Percentiles rank a stretch among this genome's conserved stretches.
Conservation (phyloP, 2,329 filamentous ascomycete species). For the Pseudocercospora vitis region DNA sequence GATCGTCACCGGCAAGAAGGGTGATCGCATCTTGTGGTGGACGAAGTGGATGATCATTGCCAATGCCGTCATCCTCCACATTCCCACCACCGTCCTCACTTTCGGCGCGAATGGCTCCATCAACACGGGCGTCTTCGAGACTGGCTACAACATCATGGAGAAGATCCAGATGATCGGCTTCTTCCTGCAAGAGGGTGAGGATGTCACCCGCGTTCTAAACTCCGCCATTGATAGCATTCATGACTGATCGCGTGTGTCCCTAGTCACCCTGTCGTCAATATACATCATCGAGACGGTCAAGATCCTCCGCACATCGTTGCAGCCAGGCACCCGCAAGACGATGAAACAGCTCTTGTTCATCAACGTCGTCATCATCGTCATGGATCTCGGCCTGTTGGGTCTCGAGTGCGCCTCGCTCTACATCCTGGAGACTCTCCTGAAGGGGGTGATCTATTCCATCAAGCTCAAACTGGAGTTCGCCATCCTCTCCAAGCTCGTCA, state of each 20-base stretch:
- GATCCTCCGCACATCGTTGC: constrained; percentile 23
- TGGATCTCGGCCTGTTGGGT: constrained; percentile 39
- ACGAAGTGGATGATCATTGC: constrained; percentile 60
- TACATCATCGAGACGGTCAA: constrained; percentile 36
- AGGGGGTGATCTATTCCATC: constrained; percentile 39
- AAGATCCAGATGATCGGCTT: constrained; percentile 48
- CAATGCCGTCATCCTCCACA: constrained; percentile 55
- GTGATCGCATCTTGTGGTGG: constrained; percentile 49
- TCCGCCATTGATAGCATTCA: too few species aligned
- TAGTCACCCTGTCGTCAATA: constrained; percentile 34
- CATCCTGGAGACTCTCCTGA: constrained; percentile 41
- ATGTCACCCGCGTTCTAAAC: too few species aligned
- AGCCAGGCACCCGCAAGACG: constrained; percentile 26
- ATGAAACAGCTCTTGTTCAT: constrained; percentile 42
- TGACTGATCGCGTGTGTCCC: too few species aligned
- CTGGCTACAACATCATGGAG: constrained; percentile 46
- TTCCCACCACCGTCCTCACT: constrained; percentile 56
- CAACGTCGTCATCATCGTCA: constrained; percentile 41
- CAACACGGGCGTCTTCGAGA: constrained; percentile 35
- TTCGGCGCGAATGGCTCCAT: constrained; percentile 51
- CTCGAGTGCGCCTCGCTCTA: constrained; percentile 38
- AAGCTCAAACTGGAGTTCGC: constrained; percentile 40
- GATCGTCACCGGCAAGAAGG: constrained; percentile 48
- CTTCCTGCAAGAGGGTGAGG: constrained; percentile 47
- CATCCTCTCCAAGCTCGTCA: constrained; percentile 34